Percentiles rank a stretch among this genome's conserved stretches.
phyloP scores from a whole-genome alignment of 306 rosid genomes.

The Prunus salicina region DNA sequence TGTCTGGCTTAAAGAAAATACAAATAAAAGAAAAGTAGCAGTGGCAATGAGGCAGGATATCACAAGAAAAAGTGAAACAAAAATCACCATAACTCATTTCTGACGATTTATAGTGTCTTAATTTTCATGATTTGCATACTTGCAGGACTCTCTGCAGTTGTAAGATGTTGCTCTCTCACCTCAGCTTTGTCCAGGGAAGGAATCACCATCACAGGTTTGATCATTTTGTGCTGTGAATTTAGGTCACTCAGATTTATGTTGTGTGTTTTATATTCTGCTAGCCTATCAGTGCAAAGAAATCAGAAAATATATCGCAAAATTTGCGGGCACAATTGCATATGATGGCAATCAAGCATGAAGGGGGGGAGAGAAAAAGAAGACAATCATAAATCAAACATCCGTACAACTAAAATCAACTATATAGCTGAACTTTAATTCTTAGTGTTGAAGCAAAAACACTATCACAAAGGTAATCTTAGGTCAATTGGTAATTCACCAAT shows the following conservation, averaged over 20 bases:
- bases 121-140: not conserved
- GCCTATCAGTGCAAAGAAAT: not conserved
- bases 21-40: not conserved
- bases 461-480: constrained; percentile 7
- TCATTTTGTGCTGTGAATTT: not conserved
- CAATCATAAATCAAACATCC: not conserved
- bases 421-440: not conserved
- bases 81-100: not conserved
- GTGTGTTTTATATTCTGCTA: too few relatives aligned
- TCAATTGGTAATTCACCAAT: not conserved
- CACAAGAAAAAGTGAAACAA: too few relatives aligned
- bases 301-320: not conserved
- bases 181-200: not conserved
- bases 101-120: not conserved
- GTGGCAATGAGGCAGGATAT: too few relatives aligned
- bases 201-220: not conserved
- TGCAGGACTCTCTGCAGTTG: not conserved
- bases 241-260: not conserved
- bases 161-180: not conserved
- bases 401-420: not conserved
- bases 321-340: too few relatives aligned
- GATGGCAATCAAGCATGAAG: not conserved
- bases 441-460: not conserved
- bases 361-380: not conserved
- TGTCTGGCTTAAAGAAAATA: not conserved